These are phyloP conservation scores for Geum urbanum DNA, from an alignment of 306 rosid genomes.

Conservation along the genomic window DNA sequence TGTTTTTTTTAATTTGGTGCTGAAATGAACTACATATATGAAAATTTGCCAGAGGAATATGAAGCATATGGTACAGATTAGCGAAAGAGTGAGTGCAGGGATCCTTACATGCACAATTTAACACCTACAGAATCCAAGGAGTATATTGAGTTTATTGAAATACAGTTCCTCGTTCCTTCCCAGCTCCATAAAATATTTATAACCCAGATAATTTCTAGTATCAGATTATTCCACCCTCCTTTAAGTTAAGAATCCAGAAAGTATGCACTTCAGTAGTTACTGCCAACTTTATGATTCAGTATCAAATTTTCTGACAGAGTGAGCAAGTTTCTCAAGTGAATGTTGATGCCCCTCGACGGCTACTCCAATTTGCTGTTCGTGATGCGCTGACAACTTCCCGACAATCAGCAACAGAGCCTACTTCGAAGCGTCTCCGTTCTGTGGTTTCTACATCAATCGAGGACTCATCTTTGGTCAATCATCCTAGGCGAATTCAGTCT, in stretches of 20 bases:
- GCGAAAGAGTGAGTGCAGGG: not conserved
- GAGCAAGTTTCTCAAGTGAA: conserved; percentile 49
- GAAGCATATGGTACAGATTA: not conserved
- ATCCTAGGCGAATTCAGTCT: conserved; percentile 45
- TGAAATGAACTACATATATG: not conserved
- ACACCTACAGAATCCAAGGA: not conserved
- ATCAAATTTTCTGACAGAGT: conserved; percentile 47
- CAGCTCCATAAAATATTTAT: not conserved
- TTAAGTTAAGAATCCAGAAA: not conserved
- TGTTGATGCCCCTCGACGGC: conserved; percentile 66
- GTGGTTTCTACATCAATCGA: conserved; percentile 66
- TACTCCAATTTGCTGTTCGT: conserved; percentile 89
- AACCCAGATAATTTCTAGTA: not conserved
- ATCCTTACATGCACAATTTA: not conserved
- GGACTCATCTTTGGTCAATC: conserved; percentile 51
- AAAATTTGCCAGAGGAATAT: not conserved
- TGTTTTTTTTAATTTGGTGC: not conserved
- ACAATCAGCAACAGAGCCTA: conserved; percentile 49
- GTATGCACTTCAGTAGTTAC: conserved; percentile 4
- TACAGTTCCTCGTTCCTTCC: not conserved
- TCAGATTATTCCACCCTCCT: not conserved
- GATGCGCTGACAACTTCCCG: conserved; percentile 75
- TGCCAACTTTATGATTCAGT: conserved; percentile 29
- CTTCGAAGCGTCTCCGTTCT: conserved; percentile 83
- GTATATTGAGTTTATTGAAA: not conserved